phyloP scores from a whole-genome alignment of 1,139 yeast species.

The Debaryomycetaceae sp. region DNA sequence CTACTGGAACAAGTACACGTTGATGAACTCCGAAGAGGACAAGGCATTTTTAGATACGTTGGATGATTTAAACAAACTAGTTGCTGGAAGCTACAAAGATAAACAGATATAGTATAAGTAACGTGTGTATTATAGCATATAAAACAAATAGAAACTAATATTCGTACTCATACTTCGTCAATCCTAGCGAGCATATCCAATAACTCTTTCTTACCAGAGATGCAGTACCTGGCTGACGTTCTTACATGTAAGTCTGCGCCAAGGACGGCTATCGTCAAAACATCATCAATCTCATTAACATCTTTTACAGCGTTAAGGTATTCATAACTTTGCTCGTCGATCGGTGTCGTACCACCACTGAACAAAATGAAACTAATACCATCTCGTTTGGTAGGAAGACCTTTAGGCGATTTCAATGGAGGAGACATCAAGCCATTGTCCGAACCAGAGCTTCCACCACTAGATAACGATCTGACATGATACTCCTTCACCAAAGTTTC shows the following conservation, averaged over 20 bases:
- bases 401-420: constrained; percentile 1
- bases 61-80: constrained; percentile 52
- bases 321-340: constrained; percentile 68
- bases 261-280: constrained; percentile 61
- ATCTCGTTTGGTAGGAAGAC: not conserved
- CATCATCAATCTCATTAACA: constrained; percentile 34
- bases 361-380: constrained; percentile 43
- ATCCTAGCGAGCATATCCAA: constrained; percentile 44
- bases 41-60: constrained; percentile 41
- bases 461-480: constrained; percentile 12
- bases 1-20: constrained; percentile 52
- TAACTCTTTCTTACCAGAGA: constrained; percentile 76
- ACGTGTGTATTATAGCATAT: not conserved
- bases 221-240: constrained; percentile 65
- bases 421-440: constrained; percentile 3
- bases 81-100: constrained; percentile 44
- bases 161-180: not conserved
- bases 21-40: constrained; percentile 46
- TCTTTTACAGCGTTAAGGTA: constrained; percentile 47
- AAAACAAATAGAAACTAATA: not conserved
- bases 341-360: constrained; percentile 68
- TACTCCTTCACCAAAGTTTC: constrained; percentile 22
- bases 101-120: constrained; percentile 21
- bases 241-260: constrained; percentile 34
- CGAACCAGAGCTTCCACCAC: not conserved